Evolutionary conservation across 192 early-diverging fungal species (phyloP).

Genomic region (Gryganskiella cystojenkinii): DNA sequence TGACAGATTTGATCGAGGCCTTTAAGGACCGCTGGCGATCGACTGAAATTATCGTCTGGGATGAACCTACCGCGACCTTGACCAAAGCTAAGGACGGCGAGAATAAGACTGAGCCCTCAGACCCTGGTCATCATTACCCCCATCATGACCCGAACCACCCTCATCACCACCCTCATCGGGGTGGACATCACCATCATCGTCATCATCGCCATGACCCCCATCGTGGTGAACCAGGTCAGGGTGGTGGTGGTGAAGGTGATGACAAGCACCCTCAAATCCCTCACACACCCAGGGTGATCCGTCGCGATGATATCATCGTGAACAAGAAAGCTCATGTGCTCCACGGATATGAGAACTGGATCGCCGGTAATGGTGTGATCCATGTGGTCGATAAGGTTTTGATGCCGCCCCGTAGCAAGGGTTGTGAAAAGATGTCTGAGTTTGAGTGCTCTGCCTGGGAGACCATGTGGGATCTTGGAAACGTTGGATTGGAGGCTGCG

Average conservation of each 20-base stretch:
- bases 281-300: background rate
- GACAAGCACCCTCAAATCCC: background rate
- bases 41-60: background rate
- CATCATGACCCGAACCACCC: slow-evolving; percentile 14
- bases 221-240: background rate
- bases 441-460: slow-evolving; percentile 37
- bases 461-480: slow-evolving; percentile 29
- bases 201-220: slow-evolving; percentile 9
- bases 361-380: slow-evolving; percentile 57
- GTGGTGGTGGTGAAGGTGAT: background rate
- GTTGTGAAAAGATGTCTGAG: slow-evolving; percentile 21
- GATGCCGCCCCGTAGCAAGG: slow-evolving; percentile 48
- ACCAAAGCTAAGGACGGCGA: background rate
- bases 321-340: slow-evolving; percentile 16
- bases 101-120: background rate
- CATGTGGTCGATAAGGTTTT: slow-evolving; percentile 58
- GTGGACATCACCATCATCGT: slow-evolving; percentile 8
- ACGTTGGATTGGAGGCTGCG: background rate
- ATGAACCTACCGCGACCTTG: background rate
- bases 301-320: slow-evolving; percentile 27
- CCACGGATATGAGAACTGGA: slow-evolving; percentile 43
- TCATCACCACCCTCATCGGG: slow-evolving; percentile 13
- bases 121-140: slow-evolving; percentile 13
- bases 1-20: slow-evolving; percentile 14
- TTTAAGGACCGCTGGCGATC: background rate